Evolutionary conservation across 2,329 filamentous ascomycete species (phyloP).

Genomic region (Davidsoniella virescens): DNA sequence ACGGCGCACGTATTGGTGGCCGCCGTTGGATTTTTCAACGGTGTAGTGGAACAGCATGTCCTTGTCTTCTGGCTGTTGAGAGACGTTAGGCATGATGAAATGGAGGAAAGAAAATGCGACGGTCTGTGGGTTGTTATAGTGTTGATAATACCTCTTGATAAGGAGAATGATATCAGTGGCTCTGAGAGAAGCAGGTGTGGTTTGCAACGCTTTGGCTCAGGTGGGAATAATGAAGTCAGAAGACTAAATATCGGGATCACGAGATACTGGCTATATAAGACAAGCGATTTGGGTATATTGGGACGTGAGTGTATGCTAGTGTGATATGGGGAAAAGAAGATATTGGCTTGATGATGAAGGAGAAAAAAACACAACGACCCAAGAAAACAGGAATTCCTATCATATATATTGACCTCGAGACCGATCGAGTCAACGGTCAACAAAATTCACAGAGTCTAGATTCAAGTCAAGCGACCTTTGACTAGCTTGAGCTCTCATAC

Average conservation of each 20-base stretch:
- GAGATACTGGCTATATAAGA: neutral
- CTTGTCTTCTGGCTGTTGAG: too few relatives aligned
- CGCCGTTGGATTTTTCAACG: neutral
- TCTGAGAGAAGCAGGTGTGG: neutral
- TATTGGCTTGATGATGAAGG: too few relatives aligned
- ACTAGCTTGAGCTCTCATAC: too few relatives aligned
- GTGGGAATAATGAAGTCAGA: neutral
- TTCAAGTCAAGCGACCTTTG: too few relatives aligned
- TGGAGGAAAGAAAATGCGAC: neutral
- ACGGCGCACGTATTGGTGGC: constrained; percentile 3
- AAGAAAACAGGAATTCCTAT: too few relatives aligned
- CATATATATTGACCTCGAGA: too few relatives aligned
- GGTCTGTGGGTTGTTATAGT: neutral
- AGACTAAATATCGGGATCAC: neutral
- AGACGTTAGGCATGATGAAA: neutral
- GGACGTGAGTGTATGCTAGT: too few relatives aligned
- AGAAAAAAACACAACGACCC: too few relatives aligned
- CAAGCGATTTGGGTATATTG: too few relatives aligned
- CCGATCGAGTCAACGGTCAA: too few relatives aligned
- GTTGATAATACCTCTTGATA: neutral
- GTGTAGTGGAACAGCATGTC: constrained; percentile 3
- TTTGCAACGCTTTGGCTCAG: neutral
- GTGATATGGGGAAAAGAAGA: too few relatives aligned
- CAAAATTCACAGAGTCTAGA: too few relatives aligned
- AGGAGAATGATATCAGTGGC: neutral